Evolutionary conservation across 2,329 filamentous ascomycete genomes (phyloP), one percentile per base, ranked within the genome.

Genomic region (Eutypella sp.): DNA sequence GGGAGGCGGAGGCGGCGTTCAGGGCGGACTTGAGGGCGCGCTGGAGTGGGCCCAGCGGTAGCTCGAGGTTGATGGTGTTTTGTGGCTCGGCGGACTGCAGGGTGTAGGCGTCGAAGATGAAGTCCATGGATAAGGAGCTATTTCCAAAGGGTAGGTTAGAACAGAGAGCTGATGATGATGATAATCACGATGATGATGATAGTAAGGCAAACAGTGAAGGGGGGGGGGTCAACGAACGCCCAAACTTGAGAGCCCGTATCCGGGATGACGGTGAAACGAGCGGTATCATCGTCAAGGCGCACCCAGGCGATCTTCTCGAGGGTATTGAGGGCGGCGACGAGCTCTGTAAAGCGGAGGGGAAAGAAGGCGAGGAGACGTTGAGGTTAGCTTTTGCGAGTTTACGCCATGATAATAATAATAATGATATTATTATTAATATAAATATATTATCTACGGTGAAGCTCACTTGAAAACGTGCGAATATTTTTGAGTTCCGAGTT

Each of bases 231-330:
- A 38, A 82, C 84, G 63, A 76, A 91, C 76, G 90, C 89, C 93
- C 93, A 99, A 45, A 97, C 92, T 74, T 97, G 92, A 8, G 89
- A 95, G 49, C 93, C 92, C 60, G 88, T 85, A 63, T 96, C 90
- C 1, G 93, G 91, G 51, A 97, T 92, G 59, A 97, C 88, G 49
- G 93, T 97, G 70, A 99, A 96, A 57, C 91, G 90, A 46, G 92
- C 84, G 45, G 85, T 84, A 48, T 91, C 84, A 69, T 95, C 82
- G 69, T 92, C 89, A 27, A 99, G 80, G 54, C 90, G 87, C 52
- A 96, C 77, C 90, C 91, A 96, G 39, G 88, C 89, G 51, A 95
- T 85, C 67, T 92, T 90, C 55, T 90, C 89, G 25, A 86, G 70
- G 2, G 81, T 79, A 47, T 75, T 79, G 50, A 86, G 72, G 13